Percentiles rank a stretch among this genome's conserved stretches.
These are phyloP conservation scores for Exophiala mesophila DNA, from an alignment of 2,329 filamentous ascomycete genomes.

Conservation along the genomic window DNA sequence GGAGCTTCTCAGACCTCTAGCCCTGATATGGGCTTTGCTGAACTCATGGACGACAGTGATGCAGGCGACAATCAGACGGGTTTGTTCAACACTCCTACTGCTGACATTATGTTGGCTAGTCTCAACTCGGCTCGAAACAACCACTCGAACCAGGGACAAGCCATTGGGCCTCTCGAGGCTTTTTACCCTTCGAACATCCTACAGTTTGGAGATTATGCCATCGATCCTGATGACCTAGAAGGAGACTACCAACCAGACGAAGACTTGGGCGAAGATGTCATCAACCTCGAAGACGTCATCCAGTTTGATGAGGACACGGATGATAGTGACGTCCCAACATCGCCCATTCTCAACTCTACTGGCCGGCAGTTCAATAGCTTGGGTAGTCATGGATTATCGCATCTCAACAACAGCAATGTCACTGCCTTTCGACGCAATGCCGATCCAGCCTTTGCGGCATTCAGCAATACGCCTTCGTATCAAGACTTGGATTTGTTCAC, in stretches of 20 bases:
- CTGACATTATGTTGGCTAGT: slow-evolving; percentile 74
- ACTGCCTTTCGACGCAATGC: slow-evolving; percentile 66
- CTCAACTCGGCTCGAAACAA: slow-evolving; percentile 51
- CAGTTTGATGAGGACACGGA: slow-evolving; percentile 56
- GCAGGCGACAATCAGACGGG: slow-evolving; percentile 30
- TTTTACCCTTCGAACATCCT: slow-evolving; percentile 61
- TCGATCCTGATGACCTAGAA: slow-evolving; percentile 54
- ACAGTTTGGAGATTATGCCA: slow-evolving; percentile 30
- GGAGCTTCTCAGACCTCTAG: slow-evolving; percentile 24
- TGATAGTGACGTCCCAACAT: slow-evolving; percentile 39
- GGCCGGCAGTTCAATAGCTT: slow-evolving; percentile 17
- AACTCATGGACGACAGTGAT: slow-evolving; percentile 39
- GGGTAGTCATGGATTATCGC: slow-evolving; percentile 11
- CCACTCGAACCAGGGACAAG: slow-evolving; percentile 46
- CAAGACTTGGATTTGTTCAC: slow-evolving; percentile 28
- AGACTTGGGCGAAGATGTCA: slow-evolving; percentile 58
- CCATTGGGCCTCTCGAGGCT: slow-evolving; percentile 68
- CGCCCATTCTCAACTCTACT: slow-evolving; percentile 40
- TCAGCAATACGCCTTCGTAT: slow-evolving; percentile 42
- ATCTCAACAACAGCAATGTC: slow-evolving; percentile 64
- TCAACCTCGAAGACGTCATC: slow-evolving; percentile 68
- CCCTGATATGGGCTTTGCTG: slow-evolving; percentile 24
- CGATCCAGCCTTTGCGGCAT: slow-evolving; percentile 41
- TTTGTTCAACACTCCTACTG: slow-evolving; percentile 42
- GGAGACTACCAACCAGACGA: slow-evolving; percentile 53